Evolutionary conservation across 495 filamentous ascomycete species (phyloP).

Genomic region (Rusavskia elegans): DNA sequence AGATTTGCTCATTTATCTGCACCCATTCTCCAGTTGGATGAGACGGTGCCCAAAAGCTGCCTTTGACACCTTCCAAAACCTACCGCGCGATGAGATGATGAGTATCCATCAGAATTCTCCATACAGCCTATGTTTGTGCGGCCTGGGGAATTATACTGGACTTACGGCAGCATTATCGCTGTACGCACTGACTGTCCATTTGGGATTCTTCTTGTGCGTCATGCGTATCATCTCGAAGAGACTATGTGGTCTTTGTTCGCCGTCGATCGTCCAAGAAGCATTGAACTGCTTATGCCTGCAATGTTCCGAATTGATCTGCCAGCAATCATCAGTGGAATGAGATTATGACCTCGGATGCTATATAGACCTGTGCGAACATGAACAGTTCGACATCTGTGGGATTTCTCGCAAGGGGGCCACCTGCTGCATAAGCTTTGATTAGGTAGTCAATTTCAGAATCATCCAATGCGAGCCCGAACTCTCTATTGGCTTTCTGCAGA

Average conservation of each 20-base stretch:
- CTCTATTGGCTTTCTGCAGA: constrained; percentile 66
- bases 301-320: constrained; percentile 30
- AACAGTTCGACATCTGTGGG: constrained; percentile 90
- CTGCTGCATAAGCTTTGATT: constrained; percentile 61
- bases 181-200: constrained; percentile 81
- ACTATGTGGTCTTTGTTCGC: constrained; percentile 54
- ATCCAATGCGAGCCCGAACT: constrained; percentile 73
- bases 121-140: constrained; percentile 14
- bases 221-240: constrained; percentile 93
- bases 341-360: constrained; percentile 21
- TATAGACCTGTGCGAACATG: constrained; percentile 87
- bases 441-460: constrained; percentile 86
- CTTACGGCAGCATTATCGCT: constrained; percentile 88
- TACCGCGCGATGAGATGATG: constrained; percentile 21
- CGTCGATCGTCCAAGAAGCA: constrained; percentile 94
- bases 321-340: background rate
- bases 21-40: constrained; percentile 75
- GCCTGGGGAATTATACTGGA: constrained; percentile 19
- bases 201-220: constrained; percentile 65
- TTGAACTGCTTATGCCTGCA: constrained; percentile 80
- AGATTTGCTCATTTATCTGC: constrained; percentile 70
- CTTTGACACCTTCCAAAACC: constrained; percentile 62
- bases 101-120: background rate
- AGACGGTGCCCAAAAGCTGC: constrained; percentile 72
- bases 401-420: constrained; percentile 47